A percentile compares a stretch with the other conserved stretches of the same genome.
Evolutionary conservation across 2,329 filamentous ascomycete species (phyloP).

Genomic region (Diaporthe sp.): DNA sequence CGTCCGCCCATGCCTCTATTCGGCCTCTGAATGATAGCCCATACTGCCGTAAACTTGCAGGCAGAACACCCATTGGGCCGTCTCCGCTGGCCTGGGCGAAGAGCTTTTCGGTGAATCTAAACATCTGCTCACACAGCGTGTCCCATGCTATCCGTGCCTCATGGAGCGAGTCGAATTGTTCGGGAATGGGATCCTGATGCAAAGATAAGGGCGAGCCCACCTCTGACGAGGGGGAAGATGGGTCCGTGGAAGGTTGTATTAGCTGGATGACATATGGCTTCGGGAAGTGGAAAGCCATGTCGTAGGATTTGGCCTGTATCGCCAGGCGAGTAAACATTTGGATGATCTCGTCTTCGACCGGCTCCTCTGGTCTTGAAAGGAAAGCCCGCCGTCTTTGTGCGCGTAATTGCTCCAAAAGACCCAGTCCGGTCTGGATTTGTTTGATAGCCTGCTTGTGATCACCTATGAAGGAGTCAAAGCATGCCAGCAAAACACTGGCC

Average conservation of each 20-base stretch:
- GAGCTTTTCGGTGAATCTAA: conserved; percentile 72
- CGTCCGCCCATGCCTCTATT: conserved; percentile 67
- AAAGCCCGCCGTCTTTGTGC: conserved; percentile 59
- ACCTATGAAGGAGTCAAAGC: conserved; percentile 77
- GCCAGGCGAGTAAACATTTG: conserved; percentile 75
- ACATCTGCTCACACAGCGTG: conserved; percentile 67
- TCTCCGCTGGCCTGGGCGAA: conserved; percentile 61
- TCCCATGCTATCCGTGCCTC: conserved; percentile 72
- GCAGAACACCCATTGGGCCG: conserved; percentile 68
- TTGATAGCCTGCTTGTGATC: conserved; percentile 73
- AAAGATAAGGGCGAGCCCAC: conserved; percentile 58
- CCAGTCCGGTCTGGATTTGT: conserved; percentile 72
- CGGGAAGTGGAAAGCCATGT: conserved; percentile 78
- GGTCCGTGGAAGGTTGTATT: conserved; percentile 54
- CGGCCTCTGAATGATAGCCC: conserved; percentile 63
- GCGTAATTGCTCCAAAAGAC: conserved; percentile 67
- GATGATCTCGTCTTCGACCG: conserved; percentile 70
- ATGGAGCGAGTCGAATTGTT: conserved; percentile 62
- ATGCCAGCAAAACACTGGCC: conserved; percentile 75
- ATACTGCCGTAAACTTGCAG: conserved; percentile 61
- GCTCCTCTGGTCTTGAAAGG: conserved; percentile 58
- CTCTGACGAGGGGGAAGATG: conserved; percentile 60
- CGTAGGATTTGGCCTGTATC: conserved; percentile 77
- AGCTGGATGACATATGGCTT: conserved; percentile 72
- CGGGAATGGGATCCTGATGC: conserved; percentile 56